These are phyloP conservation scores for Cetradonia linearis DNA, from an alignment of 495 filamentous ascomycete species.

Conservation along the genomic window DNA sequence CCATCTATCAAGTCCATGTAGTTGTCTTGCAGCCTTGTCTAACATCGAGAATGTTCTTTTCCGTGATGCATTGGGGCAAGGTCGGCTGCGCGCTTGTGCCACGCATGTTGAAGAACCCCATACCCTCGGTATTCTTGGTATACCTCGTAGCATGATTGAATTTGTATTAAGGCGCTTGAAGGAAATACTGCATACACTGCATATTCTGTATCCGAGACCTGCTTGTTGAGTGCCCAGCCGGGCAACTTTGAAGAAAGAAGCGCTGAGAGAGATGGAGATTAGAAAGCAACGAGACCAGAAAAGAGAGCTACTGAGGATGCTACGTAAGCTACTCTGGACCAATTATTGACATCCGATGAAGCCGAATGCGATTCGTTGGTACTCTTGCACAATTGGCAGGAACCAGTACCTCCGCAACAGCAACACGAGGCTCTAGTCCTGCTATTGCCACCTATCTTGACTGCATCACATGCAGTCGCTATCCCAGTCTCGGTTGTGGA, in stretches of 20 bases:
- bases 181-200: neutral
- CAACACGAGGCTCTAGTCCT: neutral
- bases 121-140: neutral
- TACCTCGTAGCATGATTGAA: neutral
- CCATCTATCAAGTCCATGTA: neutral
- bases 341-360: neutral
- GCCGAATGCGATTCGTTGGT: neutral
- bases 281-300: neutral
- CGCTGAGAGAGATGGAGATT: neutral
- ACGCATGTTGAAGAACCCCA: neutral
- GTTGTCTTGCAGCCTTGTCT: constrained; percentile 12
- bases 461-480: neutral
- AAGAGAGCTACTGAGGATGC: neutral
- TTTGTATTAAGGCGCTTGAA: neutral
- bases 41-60: neutral
- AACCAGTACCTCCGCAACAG: neutral
- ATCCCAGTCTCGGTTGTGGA: neutral
- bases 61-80: neutral
- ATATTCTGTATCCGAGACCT: neutral
- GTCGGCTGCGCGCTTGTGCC: neutral
- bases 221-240: neutral
- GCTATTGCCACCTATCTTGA: neutral
- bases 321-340: neutral
- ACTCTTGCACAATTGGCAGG: neutral
- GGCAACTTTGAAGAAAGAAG: neutral